Percentiles rank a stretch among this genome's conserved stretches.
Conservation (phyloP, 371 early-diverging fungal species). For the Encephalitozoon hellem region DNA sequence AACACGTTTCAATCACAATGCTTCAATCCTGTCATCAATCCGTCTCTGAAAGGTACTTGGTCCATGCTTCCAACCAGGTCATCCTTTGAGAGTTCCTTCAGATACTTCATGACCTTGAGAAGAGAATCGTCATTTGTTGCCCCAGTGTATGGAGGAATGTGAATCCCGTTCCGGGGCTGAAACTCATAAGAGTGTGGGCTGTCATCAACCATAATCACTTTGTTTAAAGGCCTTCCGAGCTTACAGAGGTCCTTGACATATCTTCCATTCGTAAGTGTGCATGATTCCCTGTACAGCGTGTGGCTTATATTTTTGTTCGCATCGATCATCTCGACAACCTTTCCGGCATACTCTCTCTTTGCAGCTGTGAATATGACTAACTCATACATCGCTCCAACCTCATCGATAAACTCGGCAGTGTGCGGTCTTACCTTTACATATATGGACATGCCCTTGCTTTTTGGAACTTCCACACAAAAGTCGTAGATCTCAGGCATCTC, state of each 20-base stretch:
- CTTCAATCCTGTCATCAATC: not conserved
- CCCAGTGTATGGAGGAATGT: not conserved
- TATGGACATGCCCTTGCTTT: not conserved
- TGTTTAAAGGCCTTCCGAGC: constrained; percentile 72
- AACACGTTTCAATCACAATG: constrained; percentile 5
- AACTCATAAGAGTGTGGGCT: not conserved
- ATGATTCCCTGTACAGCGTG: constrained; percentile 83
- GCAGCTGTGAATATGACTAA: constrained; percentile 83
- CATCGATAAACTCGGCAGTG: constrained; percentile 50
- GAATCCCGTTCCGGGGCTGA: constrained; percentile 17
- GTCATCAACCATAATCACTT: constrained; percentile 47
- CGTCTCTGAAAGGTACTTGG: not conserved
- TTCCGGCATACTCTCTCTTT: constrained; percentile 75
- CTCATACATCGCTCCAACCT: constrained; percentile 73
- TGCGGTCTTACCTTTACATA: constrained; percentile 47
- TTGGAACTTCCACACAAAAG: constrained; percentile 38
- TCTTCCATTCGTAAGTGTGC: constrained; percentile 78
- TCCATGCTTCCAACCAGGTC: not conserved
- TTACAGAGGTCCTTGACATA: constrained; percentile 81
- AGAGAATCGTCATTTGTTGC: not conserved
- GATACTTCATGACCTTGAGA: not conserved
- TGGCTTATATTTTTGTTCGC: constrained; percentile 70
- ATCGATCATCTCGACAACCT: constrained; percentile 82
- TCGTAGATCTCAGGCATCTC: constrained; percentile 46
- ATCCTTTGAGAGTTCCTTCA: not conserved